phyloP scores from a whole-genome alignment of 306 rosid species.

The Morella rubra region DNA sequence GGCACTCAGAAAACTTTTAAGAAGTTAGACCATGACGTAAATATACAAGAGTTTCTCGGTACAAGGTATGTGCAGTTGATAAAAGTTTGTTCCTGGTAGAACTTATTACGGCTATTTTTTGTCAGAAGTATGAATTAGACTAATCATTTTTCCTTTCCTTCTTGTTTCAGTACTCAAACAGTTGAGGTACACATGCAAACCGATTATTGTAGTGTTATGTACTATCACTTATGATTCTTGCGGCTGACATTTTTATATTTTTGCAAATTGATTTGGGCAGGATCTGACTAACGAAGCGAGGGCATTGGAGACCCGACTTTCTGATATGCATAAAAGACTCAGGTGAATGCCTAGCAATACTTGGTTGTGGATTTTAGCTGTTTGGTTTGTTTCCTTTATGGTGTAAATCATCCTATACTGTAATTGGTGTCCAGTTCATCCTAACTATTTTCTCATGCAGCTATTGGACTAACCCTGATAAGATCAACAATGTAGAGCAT shows the following conservation, averaged over 20 bases:
- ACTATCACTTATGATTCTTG: slow-evolving; percentile 8
- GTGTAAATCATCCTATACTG: not conserved
- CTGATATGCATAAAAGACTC: slow-evolving; percentile 65
- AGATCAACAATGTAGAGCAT: slow-evolving; percentile 64
- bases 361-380: not conserved
- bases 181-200: slow-evolving; percentile 51
- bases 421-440: slow-evolving; percentile 3
- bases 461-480: slow-evolving; percentile 60
- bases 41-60: slow-evolving; percentile 64
- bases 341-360: slow-evolving; percentile 39
- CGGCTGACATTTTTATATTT: not conserved
- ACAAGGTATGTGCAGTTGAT: slow-evolving; percentile 46
- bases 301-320: slow-evolving; percentile 48
- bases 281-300: slow-evolving; percentile 57
- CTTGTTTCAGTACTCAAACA: slow-evolving; percentile 69
- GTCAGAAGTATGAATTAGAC: not conserved
- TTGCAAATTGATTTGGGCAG: slow-evolving; percentile 35
- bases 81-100: not conserved
- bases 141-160: slow-evolving; percentile 17
- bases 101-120: slow-evolving; percentile 1
- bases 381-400: slow-evolving; percentile 1
- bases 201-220: not conserved
- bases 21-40: slow-evolving; percentile 83
- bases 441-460: slow-evolving; percentile 39
- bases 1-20: slow-evolving; percentile 79